A percentile compares a stretch with the other conserved stretches of the same genome.
phyloP scores from a whole-genome alignment of 306 rosid genomes.

The Rosa lucieae region DNA sequence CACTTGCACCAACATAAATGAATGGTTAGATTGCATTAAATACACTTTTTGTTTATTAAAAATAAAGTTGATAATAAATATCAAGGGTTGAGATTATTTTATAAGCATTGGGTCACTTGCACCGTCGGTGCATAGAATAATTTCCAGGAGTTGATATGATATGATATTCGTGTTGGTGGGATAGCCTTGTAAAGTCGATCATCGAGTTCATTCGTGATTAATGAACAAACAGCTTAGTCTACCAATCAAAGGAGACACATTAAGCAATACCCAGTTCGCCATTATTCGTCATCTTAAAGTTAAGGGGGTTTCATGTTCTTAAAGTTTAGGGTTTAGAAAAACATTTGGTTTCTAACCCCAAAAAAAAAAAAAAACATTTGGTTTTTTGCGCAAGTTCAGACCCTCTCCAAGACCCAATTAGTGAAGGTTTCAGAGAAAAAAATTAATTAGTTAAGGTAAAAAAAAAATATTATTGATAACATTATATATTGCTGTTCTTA shows the following conservation, averaged over 20 bases:
- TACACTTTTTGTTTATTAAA: no score
- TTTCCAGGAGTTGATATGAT: background rate
- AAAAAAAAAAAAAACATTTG: background rate
- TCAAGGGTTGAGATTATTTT: no score
- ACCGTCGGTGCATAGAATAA: no score
- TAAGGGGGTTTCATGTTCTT: background rate
- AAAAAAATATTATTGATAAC: background rate
- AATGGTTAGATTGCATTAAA: no score
- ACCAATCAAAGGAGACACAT: background rate
- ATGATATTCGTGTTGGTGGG: background rate
- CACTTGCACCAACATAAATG: no score
- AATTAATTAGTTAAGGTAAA: background rate
- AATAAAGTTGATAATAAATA: no score
- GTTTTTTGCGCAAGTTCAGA: background rate
- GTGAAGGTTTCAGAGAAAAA: background rate
- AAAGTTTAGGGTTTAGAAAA: background rate
- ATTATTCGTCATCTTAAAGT: background rate
- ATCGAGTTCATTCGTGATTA: background rate
- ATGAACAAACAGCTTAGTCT: no score
- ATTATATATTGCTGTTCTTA: background rate
- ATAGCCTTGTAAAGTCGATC: background rate
- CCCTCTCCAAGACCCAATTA: background rate
- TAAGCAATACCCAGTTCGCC: background rate
- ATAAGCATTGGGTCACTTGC: no score
- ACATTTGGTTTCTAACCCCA: background rate